These are phyloP conservation scores for Metschnikowia henanensis DNA, from an alignment of 805 yeast species.

Conservation along the genomic window DNA sequence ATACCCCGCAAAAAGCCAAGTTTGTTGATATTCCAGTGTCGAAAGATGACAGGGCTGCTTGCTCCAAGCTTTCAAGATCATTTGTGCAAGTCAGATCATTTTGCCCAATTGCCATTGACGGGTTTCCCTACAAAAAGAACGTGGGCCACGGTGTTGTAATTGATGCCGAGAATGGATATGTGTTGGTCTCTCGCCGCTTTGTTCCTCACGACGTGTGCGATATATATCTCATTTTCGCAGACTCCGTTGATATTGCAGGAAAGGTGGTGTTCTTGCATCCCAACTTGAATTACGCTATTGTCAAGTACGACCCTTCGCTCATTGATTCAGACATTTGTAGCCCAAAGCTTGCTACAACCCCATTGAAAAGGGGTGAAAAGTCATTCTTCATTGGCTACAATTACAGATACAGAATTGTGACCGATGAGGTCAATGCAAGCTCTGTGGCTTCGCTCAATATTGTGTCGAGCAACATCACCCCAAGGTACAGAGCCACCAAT, in stretches of 20 bases:
- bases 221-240: constrained; percentile 77
- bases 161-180: constrained; percentile 78
- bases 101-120: constrained; percentile 73
- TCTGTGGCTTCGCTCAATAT: constrained; percentile 74
- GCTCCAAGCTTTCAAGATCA: constrained; percentile 59
- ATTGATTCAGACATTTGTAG: constrained; percentile 71
- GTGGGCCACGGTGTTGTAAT: constrained; percentile 77
- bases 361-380: constrained; percentile 73
- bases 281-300: constrained; percentile 78
- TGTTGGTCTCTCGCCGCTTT: constrained; percentile 70
- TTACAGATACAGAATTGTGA: constrained; percentile 62
- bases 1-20: constrained; percentile 62
- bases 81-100: constrained; percentile 69
- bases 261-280: constrained; percentile 85
- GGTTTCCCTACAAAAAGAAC: constrained; percentile 60
- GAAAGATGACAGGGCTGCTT: constrained; percentile 38
- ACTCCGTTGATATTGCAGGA: constrained; percentile 78
- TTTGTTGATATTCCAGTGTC: constrained; percentile 69
- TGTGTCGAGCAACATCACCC: constrained; percentile 65
- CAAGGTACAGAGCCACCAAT: constrained; percentile 84
- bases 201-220: constrained; percentile 86
- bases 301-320: constrained; percentile 76
- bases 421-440: constrained; percentile 74
- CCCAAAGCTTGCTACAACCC: constrained; percentile 56
- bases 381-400: constrained; percentile 82